Base-by-base conservation (phyloP, 495 filamentous ascomycete genomes). In the Hypoxylon fuscum region DNA sequence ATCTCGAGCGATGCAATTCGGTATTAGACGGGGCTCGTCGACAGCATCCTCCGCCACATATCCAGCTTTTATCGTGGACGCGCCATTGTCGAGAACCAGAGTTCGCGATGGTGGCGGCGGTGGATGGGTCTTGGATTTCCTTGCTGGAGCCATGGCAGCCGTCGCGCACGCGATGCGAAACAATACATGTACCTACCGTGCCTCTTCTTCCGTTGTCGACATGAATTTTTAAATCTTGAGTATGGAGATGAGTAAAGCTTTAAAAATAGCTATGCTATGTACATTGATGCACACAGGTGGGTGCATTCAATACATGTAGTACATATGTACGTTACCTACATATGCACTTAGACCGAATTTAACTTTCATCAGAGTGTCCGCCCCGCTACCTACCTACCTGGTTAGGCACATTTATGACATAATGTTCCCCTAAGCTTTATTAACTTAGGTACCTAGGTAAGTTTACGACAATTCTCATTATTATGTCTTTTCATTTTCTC, bases 51-150 rank as follows among this genome's bases (percentile, higher is more conserved):
- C 69, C 12, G 81, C 75, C 25, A 88, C 84, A 69, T 94, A 91
- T 59, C 95, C 94, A 20, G 93, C 93, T 81, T 99, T 99, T 73
- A 98, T 89, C 3, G 88, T 94, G 72, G 90, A 90, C 23, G 88
- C 92, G 66, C 95, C 96, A 81, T 98, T 98, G 79, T 99, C 96
- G 64, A 98, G 78, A 42, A 99, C 82, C 41, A 98, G 86, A 0
- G 93, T 96, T 58, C 83, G 81, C 8, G 85, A 73, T 0, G 89
- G 87, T 7, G 76, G 73, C 9, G 71, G 50, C 5, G 79, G 77
- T n/a, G 72, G 72, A 3, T 73, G 61, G 5, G 64, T 52, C 38
- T 77, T 80, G 17, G 77, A 74, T 57, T 79, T 79, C 47, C 76
- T 67, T 34, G 74, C 55, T 23, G 74, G 76, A 5, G 79, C 75